Percentiles rank a stretch among this genome's conserved stretches.
Conservation (phyloP, 805 yeast genomes). For the Yamadazyma olivae region DNA sequence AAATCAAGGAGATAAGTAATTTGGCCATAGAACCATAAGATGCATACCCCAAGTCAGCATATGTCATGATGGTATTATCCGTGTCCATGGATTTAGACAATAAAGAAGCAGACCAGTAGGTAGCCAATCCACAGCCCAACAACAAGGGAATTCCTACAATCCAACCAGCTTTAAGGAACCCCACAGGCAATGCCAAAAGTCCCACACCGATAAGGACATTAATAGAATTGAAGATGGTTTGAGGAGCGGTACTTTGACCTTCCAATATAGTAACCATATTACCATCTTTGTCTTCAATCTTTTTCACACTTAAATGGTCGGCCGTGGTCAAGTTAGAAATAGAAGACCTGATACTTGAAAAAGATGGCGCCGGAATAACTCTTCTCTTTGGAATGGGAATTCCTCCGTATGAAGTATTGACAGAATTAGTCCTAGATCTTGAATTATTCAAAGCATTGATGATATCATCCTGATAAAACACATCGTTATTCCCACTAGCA, state of each 20-base stretch:
- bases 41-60: slow-evolving; percentile 86
- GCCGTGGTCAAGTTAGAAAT: slow-evolving; percentile 37
- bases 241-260: slow-evolving; percentile 80
- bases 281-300: slow-evolving; percentile 70
- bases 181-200: slow-evolving; percentile 62
- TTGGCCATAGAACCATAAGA: slow-evolving; percentile 79
- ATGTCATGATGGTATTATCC: slow-evolving; percentile 76
- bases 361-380: slow-evolving; percentile 37
- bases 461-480: slow-evolving; percentile 39
- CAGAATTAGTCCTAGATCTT: slow-evolving; percentile 22
- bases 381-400: slow-evolving; percentile 25
- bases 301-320: slow-evolving; percentile 53
- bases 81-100: slow-evolving; percentile 75
- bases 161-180: slow-evolving; percentile 64
- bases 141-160: slow-evolving; percentile 60
- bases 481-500: slow-evolving; percentile 23
- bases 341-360: slow-evolving; percentile 40
- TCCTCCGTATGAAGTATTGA: slow-evolving; percentile 7
- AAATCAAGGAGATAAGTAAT: slow-evolving; percentile 65
- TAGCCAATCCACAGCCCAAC: slow-evolving; percentile 57
- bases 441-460: slow-evolving; percentile 24
- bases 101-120: slow-evolving; percentile 74
- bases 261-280: slow-evolving; percentile 66
- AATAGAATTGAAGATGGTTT: slow-evolving; percentile 73
- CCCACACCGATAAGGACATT: slow-evolving; percentile 71